Evolutionary conservation across 2,329 filamentous ascomycete species (phyloP).

Genomic region (Verticillium tricorpus): DNA sequence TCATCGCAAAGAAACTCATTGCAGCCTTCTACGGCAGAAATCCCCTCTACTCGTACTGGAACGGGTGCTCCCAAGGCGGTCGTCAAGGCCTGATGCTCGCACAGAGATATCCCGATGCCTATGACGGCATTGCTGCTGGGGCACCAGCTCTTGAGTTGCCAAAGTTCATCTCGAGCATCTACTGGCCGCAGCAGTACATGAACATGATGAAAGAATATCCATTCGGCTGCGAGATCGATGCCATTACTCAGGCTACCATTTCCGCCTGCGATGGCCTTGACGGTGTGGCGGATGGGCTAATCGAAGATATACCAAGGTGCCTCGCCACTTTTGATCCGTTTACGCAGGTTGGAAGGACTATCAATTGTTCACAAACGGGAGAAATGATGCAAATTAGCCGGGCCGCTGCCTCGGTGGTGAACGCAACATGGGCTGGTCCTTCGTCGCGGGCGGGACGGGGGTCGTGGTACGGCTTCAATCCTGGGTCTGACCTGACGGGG

Average conservation of each 20-base stretch:
- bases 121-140: conserved; percentile 34
- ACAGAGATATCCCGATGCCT: conserved; percentile 43
- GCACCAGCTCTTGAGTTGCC: conserved; percentile 4
- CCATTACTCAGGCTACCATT: conserved; percentile 28
- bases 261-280: conserved; percentile 20
- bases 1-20: conserved; percentile 18
- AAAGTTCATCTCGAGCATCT: too few species aligned
- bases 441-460: background rate
- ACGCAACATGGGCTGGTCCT: background rate
- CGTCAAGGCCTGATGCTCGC: conserved; percentile 44
- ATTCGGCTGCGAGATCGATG: conserved; percentile 24
- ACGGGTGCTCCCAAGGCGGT: conserved; percentile 47
- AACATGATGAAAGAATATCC: conserved; percentile 21
- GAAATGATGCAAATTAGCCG: too few species aligned
- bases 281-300: conserved; percentile 18
- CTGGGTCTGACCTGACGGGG: background rate
- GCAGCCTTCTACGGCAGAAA: conserved; percentile 31
- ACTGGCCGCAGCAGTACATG: background rate
- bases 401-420: background rate
- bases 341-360: conserved; percentile 9
- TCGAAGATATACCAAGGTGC: conserved; percentile 2
- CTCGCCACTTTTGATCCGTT: conserved; percentile 16
- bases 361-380: conserved; percentile 8
- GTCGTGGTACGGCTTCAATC: background rate
- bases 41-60: conserved; percentile 38